Base-by-base conservation (phyloP, 768 basidiomycete genomes). In the Paxillus ammoniavirescens region DNA sequence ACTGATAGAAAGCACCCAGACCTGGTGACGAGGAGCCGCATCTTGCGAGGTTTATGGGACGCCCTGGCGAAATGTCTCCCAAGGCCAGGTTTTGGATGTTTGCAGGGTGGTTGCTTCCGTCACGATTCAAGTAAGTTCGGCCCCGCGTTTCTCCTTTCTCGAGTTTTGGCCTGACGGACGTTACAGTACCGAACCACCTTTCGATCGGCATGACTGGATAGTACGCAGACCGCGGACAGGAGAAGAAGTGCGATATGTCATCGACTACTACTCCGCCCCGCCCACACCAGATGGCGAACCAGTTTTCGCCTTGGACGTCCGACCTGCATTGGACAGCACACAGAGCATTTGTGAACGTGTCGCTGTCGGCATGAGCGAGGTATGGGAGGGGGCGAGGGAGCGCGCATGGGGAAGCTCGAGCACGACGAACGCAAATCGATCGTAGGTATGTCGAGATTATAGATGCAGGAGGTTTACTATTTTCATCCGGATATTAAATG, bases 181-280 rank as follows among this genome's bases (percentile, higher is more conserved):
- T 12, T 43, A 31, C 44, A 98, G 95, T 72, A 77, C 84, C 40
- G 89, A 93, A 65, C 91, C 93, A 5, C 97, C 96, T 1, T 98
- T 99, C 66, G 97, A 99, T 67, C 86, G 97, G 8, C 97, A 99
- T 68, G 97, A 99, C 74, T 99, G 97, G 97, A 73, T 97, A 49
- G 80, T 99, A 50, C 88, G 88, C 30, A 86, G 96, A 48, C 84
- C 87, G 31, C 75, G 76, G 38, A 86, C 87, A 1, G 86, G 89
- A 15, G 82, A 90, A 61, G 89, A 93, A 71, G 87, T 93, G 48
- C 89, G 92, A 66, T 96, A 99, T 71, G 90, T 99, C 44, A 98
- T 99, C 62, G 97, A 99, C 75, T 99, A 99, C 73, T 98, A 98
- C 72, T 90, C 91, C 44, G 93, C 93, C 0, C 92, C 95, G 1